A percentile compares a stretch with the other conserved stretches of the same genome.
Conservation (phyloP, 805 yeast species). For the Maudiozyma serrabonitensis region DNA sequence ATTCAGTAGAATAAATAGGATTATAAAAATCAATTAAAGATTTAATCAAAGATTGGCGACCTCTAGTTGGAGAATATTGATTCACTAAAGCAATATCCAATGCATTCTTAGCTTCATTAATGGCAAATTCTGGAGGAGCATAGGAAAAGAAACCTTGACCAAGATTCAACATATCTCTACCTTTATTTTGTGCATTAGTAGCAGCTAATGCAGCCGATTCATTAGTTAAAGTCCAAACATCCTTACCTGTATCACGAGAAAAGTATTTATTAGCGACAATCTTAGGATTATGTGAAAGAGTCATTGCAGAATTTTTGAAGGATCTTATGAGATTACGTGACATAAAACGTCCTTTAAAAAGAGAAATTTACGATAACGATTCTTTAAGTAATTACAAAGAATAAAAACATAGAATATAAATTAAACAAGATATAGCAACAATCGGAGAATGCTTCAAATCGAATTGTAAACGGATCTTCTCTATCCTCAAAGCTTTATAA, state of each 20-base stretch:
- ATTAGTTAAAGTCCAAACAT: slow-evolving; percentile 91
- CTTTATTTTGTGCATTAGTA: slow-evolving; percentile 37
- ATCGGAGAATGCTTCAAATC: no score
- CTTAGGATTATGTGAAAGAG: slow-evolving; percentile 3
- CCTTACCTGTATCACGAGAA: slow-evolving; percentile 57
- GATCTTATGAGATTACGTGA: slow-evolving; percentile 5
- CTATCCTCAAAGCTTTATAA: no score
- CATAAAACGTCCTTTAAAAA: slow-evolving; percentile 4
- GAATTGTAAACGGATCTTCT: no score
- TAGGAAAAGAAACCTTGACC: slow-evolving; percentile 98
- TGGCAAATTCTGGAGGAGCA: slow-evolving; percentile 89
- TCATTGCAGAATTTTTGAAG: slow-evolving; percentile 6
- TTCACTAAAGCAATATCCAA: slow-evolving; percentile 64
- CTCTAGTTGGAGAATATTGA: slow-evolving; percentile 89
- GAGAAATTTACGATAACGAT: background rate
- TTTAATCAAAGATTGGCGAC: slow-evolving; percentile 65
- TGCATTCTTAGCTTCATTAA: slow-evolving; percentile 70
- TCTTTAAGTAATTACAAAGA: background rate
- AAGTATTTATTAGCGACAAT: slow-evolving; percentile 39
- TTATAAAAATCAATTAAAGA: slow-evolving; percentile 66
- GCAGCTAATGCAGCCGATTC: slow-evolving; percentile 88
- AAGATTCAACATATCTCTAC: slow-evolving; percentile 74
- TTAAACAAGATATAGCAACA: no score
- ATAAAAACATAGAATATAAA: background rate
- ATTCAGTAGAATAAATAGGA: slow-evolving; percentile 49